Evolutionary conservation across 2,329 filamentous ascomycete genomes (phyloP).

Genomic region (Daldinia eschscholtzii): DNA sequence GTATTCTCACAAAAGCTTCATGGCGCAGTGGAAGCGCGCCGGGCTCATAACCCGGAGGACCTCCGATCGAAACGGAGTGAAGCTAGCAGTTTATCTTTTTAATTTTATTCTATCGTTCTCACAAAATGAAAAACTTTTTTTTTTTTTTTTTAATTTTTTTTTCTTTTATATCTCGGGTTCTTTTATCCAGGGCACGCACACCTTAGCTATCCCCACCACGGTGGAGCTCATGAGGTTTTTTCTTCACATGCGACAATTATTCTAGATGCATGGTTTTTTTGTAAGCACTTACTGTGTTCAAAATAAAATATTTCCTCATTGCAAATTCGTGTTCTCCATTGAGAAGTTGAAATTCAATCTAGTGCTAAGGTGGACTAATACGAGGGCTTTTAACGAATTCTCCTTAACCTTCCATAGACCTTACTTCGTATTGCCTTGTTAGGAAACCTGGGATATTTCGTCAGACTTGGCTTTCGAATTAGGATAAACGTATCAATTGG

Average conservation of each 20-base stretch:
- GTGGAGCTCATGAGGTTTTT: conserved; percentile 10
- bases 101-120: conserved; percentile 1
- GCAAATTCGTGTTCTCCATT: background rate
- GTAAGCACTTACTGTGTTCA: background rate
- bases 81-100: conserved; percentile 37
- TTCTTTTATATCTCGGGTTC: background rate
- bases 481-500: conserved; percentile 19
- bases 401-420: background rate
- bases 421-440: conserved; percentile 19
- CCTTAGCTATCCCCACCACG: conserved; percentile 19
- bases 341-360: too few species aligned
- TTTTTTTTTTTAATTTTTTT: background rate
- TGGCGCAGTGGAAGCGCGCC: conserved; percentile 50
- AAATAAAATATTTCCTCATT: background rate
- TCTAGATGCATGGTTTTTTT: background rate
- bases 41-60: conserved; percentile 50
- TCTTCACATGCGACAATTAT: conserved; percentile 10
- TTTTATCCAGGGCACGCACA: background rate
- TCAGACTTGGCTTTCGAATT: conserved; percentile 6
- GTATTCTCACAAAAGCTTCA: conserved; percentile 38
- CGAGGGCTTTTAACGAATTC: background rate
- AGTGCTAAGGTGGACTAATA: too few species aligned
- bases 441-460: conserved; percentile 5
- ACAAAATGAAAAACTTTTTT: background rate
- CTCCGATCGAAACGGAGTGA: conserved; percentile 48